Conservation (phyloP, 1,284 basidiomycete species). For the Fomitiporia mediterranea region DNA sequence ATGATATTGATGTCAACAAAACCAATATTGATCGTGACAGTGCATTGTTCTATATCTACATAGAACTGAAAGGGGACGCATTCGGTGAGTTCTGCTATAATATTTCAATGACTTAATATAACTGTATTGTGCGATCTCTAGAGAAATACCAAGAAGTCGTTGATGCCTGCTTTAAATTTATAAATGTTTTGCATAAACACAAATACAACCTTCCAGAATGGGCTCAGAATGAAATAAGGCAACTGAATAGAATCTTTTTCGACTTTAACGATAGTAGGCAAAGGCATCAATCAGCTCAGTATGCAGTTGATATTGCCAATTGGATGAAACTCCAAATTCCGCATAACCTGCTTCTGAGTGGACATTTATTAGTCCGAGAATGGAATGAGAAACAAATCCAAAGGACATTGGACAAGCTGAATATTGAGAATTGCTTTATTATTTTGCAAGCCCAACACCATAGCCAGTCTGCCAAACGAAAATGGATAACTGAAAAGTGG, state of each 20-base stretch:
- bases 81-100: conserved; percentile 57
- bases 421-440: conserved; percentile 61
- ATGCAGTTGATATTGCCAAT: conserved; percentile 75
- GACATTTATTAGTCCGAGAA: conserved; percentile 68
- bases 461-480: conserved; percentile 48
- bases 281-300: conserved; percentile 76
- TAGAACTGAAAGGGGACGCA: conserved; percentile 83
- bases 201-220: conserved; percentile 65
- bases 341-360: conserved; percentile 74
- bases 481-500: conserved; percentile 75
- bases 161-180: conserved; percentile 79
- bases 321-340: conserved; percentile 79
- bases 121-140: conserved; percentile 29
- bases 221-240: conserved; percentile 77
- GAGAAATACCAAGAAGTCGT: conserved; percentile 78
- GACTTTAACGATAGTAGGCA: conserved; percentile 88
- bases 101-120: not conserved
- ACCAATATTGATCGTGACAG: conserved; percentile 77
- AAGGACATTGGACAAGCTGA: conserved; percentile 59
- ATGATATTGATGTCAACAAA: conserved; percentile 73
- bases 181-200: conserved; percentile 77
- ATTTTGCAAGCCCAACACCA: conserved; percentile 73
- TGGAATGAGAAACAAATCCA: conserved; percentile 71
- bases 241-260: conserved; percentile 77
- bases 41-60: conserved; percentile 82